A percentile compares a stretch with the other conserved stretches of the same genome.
Evolutionary conservation across 169 alveolate species (phyloP).

Genomic region (Plasmodium relictum): DNA sequence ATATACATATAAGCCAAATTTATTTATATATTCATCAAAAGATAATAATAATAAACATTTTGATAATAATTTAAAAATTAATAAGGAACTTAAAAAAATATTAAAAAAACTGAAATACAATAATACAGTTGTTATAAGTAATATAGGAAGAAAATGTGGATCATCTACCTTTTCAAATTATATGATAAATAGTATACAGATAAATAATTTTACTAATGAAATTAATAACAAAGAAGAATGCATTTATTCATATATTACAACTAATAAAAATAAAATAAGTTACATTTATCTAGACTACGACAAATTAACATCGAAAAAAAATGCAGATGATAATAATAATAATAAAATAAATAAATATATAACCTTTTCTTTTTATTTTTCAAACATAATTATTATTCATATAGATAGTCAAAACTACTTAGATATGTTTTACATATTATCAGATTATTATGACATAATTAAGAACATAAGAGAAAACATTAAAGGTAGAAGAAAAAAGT

Average conservation of each 20-base stretch:
- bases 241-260: slow-evolving; percentile 30
- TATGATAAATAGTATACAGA: background rate
- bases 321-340: background rate
- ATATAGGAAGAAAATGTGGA: slow-evolving; percentile 44
- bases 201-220: slow-evolving; percentile 6
- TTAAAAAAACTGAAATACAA: slow-evolving; percentile 34
- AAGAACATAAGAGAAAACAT: slow-evolving; percentile 17
- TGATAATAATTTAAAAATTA: slow-evolving; percentile 21
- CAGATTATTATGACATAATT: slow-evolving; percentile 46
- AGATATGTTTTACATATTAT: slow-evolving; percentile 17
- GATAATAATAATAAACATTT: background rate
- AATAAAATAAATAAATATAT: slow-evolving; percentile 17
- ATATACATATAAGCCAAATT: slow-evolving; percentile 24
- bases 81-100: slow-evolving; percentile 43
- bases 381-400: slow-evolving; percentile 48
- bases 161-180: slow-evolving; percentile 52
- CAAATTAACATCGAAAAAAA: slow-evolving; percentile 1
- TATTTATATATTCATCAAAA: slow-evolving; percentile 10
- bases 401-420: slow-evolving; percentile 22
- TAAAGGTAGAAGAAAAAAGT: slow-evolving; percentile 10
- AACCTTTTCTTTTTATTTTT: slow-evolving; percentile 45
- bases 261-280: slow-evolving; percentile 26
- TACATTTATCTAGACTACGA: slow-evolving; percentile 53
- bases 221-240: slow-evolving; percentile 6
- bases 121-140: slow-evolving; percentile 56